Percentiles rank a stretch among this genome's conserved stretches.
These are phyloP conservation scores for Gracilaria gracilis DNA, from an alignment of 23 red algal genomes.

Conservation along the genomic window DNA sequence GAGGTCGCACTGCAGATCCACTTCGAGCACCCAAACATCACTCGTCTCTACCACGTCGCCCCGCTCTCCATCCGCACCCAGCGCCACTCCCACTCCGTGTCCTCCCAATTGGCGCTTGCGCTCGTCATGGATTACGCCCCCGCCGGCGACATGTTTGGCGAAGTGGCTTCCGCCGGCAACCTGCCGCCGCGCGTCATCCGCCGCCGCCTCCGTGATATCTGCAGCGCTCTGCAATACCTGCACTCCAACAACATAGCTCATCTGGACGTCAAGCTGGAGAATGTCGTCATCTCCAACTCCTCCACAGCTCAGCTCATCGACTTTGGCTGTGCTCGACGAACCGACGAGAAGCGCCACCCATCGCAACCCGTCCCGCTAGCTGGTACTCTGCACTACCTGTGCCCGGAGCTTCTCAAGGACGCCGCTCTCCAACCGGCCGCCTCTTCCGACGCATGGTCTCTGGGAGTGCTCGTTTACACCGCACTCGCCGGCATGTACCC, in stretches of 20 bases:
- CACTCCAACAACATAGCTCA: constrained; percentile 45
- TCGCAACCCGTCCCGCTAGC: constrained; percentile 19
- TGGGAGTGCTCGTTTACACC: constrained; percentile 76
- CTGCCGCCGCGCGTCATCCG: constrained; percentile 49
- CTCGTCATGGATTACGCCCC: constrained; percentile 63
- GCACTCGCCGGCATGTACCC: constrained; percentile 66
- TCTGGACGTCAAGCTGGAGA: constrained; percentile 79
- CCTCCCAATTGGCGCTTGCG: constrained; percentile 35
- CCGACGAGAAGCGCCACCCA: constrained; percentile 3
- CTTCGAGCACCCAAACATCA: constrained; percentile 59
- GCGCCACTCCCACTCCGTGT: constrained; percentile 26
- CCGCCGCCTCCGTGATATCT: constrained; percentile 44
- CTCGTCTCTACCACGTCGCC: constrained; percentile 57
- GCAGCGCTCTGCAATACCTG: constrained; percentile 38
- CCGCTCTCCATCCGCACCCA: background rate
- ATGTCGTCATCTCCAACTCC: constrained; percentile 53
- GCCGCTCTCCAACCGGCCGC: constrained; percentile 21
- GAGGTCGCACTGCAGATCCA: constrained; percentile 51
- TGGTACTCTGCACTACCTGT: constrained; percentile 65
- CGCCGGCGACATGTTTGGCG: constrained; percentile 68
- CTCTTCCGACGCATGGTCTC: constrained; percentile 73
- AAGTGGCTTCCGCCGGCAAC: constrained; percentile 31
- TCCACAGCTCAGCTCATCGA: constrained; percentile 65
- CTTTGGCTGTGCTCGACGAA: constrained; percentile 64
- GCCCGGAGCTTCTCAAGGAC: constrained; percentile 48